Evolutionary conservation across 805 yeast species (phyloP).

Genomic region (Ogataea minuta): DNA sequence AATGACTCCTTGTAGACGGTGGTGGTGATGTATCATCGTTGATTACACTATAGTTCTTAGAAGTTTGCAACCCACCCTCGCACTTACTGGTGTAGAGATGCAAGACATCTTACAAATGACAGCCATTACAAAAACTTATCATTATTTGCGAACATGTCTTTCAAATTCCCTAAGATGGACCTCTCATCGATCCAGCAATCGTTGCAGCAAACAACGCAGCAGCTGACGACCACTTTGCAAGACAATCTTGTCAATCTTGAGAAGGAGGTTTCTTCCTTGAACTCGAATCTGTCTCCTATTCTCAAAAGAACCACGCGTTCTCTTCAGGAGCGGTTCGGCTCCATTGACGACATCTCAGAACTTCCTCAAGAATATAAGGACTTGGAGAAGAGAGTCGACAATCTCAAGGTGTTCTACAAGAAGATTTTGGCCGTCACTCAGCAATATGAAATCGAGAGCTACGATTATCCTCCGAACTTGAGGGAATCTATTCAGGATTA

Average conservation of each 20-base stretch:
- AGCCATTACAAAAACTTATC: slow-evolving; percentile 5
- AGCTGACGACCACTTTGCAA: slow-evolving; percentile 31
- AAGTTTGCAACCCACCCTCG: slow-evolving; percentile 1
- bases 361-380: slow-evolving; percentile 70
- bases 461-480: slow-evolving; percentile 81
- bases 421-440: slow-evolving; percentile 48
- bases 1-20: too few relatives aligned
- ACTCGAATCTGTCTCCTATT: slow-evolving; percentile 47
- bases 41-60: too few relatives aligned
- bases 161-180: slow-evolving; percentile 31
- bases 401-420: slow-evolving; percentile 57
- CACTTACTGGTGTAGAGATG: slow-evolving; percentile 4
- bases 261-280: slow-evolving; percentile 36
- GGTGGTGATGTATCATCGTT: too few relatives aligned
- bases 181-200: slow-evolving; percentile 30
- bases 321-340: slow-evolving; percentile 61
- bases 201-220: slow-evolving; percentile 36
- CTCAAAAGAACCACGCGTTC: slow-evolving; percentile 58
- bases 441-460: slow-evolving; percentile 71
- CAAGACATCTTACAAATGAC: slow-evolving; percentile 1
- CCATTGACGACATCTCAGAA: slow-evolving; percentile 66
- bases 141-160: slow-evolving; percentile 23
- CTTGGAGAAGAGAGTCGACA: slow-evolving; percentile 66
- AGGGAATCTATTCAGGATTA: slow-evolving; percentile 64
- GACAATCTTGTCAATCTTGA: slow-evolving; percentile 32